Evolutionary conservation across 208 protist species (phyloP).

Genomic region (Acanthamoeba quina): DNA sequence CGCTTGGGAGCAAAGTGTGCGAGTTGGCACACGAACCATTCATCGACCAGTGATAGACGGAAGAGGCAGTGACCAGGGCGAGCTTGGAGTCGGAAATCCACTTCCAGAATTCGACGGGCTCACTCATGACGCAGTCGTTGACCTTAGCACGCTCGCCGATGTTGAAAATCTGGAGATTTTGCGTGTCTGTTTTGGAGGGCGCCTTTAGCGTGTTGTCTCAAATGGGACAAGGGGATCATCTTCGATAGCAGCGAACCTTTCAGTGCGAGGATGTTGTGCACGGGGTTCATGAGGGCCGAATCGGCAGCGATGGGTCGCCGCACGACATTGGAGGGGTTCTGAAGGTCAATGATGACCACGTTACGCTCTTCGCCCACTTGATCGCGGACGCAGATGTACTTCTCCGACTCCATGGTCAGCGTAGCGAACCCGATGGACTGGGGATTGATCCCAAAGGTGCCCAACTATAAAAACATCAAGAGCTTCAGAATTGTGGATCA

Average conservation of each 20-base stretch:
- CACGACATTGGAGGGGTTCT: slow-evolving; percentile 92
- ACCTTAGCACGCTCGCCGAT: slow-evolving; percentile 97
- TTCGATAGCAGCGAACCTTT: slow-evolving; percentile 85
- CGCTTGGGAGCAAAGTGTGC: neutral
- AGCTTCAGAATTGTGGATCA: neutral
- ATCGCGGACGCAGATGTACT: slow-evolving; percentile 98
- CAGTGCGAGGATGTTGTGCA: slow-evolving; percentile 97
- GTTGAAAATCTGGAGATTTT: slow-evolving; percentile 99
- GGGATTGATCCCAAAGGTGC: slow-evolving; percentile 92
- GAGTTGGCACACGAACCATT: slow-evolving; percentile 72
- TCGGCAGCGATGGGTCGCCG: slow-evolving; percentile 98
- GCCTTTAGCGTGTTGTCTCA: neutral
- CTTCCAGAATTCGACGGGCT: slow-evolving; percentile 97
- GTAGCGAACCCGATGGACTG: slow-evolving; percentile 96
- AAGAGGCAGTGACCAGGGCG: slow-evolving; percentile 95
- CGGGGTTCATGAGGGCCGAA: slow-evolving; percentile 98
- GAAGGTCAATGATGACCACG: slow-evolving; percentile 96
- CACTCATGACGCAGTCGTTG: slow-evolving; percentile 95
- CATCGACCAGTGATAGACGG: slow-evolving; percentile 99
- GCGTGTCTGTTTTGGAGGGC: slow-evolving; percentile 87
- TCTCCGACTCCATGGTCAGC: slow-evolving; percentile 98
- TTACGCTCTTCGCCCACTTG: slow-evolving; percentile 89
- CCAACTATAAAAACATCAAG: slow-evolving; percentile 2
- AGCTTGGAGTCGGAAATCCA: slow-evolving; percentile 97
- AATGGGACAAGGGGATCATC: neutral